Base-by-base conservation (phyloP, 2,329 filamentous ascomycete genomes). In the Daldinia eschscholtzii region DNA sequence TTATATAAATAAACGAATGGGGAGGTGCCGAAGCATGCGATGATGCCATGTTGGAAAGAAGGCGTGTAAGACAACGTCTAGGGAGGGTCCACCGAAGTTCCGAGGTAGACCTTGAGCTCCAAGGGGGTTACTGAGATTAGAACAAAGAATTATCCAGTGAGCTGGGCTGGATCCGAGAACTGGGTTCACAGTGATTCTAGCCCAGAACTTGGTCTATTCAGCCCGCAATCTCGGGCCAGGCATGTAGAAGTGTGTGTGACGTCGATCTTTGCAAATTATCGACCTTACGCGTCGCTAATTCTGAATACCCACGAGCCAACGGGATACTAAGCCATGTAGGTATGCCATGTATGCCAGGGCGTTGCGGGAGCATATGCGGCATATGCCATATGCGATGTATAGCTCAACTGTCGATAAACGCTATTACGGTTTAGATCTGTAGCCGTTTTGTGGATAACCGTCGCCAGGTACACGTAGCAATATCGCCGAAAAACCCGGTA, bases 221-320 rank as follows among this genome's bases (percentile, higher is more conserved):
- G 61, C 61, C 67, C 67, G 59, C 62, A 68, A 68, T 72, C 67
- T 72, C 64, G 67, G 67, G 62, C 59, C 28, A 44, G 37, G 48
- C 13, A 62, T 57, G 1, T 42, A 35, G 4, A 26, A 37, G 35
- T 35, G 23, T 61, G 50, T 60, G 66, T 67, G 64, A 65, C 66
- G 58, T 65, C 64, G 63, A 71, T 71, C 67, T 46, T 42, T 52
- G 48, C 33, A 44, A 44, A 63, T 58, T 65, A 63, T 70, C 58
- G 59, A 65, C 61, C 28, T 35, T 52, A 57, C 59, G 41, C 64
- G 44, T 61, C 42, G 42, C n/a, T 64, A 63, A 33, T 57, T 23
- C 30, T 37, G 12, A 23, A 60, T 57, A 63, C 41, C 52, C 46
- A 39, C 63, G 56, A 68, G 35, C 63, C 18, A 64, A 60, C 35